Base-by-base conservation (phyloP, 108 stramenopile genomes). In the Fragilaria crotonensis region DNA sequence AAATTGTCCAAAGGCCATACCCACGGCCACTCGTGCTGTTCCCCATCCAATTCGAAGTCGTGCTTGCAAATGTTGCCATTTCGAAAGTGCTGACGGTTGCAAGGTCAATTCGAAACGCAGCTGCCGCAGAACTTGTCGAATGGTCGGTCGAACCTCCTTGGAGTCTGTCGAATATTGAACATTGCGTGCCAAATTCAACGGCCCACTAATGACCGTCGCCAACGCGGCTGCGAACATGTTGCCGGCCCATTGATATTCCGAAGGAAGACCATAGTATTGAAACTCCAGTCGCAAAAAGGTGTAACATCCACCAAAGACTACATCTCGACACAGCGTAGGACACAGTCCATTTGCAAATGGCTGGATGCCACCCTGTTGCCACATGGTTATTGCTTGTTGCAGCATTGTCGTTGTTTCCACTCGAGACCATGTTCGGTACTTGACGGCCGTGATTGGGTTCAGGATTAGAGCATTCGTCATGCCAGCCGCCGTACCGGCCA, bases 21-120 rank as follows among this genome's bases (percentile, higher is more conserved):
- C 78, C 20, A 67, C 31, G 11, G 74, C 78, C 20, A 80, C 78
- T 29, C 78, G 62, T 11, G 63, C 64, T 11, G 78, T 80, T 2
- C 78, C 78, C 78, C 78, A 80, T 45, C 78, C 78, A 26, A 80
- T 53, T 9, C 78, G 54, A 28, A 80, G 44, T 52, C 74, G 68
- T 56, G 62, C 69, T 57, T 76, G 74, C 4, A 76, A 23, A 47
- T 66, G 54, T 2, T 30, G 22, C 57, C 23, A 54, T 48, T 63
- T 48, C 46, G 28, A 33, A 19, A 30, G 29, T 7, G 44, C 20
- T 2, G 63, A 73, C 5, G 48, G 56, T 36, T 59, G 60, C 30
- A 54, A 50, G 22, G 4, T 1, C 4, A 33, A 33, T 26, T 76
- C 55, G 21, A 30, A 18, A 20, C 41, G 21, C 48, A 80, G 59